Conservation (phyloP, 768 basidiomycete species). For the Rhizopogon roseolus region DNA sequence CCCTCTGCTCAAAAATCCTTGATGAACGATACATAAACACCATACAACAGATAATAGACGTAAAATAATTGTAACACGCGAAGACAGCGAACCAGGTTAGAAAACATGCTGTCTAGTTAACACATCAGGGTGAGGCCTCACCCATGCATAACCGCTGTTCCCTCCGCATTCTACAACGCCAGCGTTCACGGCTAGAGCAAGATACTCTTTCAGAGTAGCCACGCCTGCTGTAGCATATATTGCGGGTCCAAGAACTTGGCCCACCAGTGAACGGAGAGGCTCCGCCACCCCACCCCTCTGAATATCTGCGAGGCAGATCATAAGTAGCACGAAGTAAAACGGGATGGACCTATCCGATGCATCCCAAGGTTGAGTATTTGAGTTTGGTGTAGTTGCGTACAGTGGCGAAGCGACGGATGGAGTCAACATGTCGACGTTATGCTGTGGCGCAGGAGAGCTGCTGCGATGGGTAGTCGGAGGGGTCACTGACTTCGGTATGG, state of each 20-base stretch:
- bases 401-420: not conserved
- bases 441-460: not conserved
- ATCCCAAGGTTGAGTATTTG: not conserved
- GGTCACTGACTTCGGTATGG: not conserved
- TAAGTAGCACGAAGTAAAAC: constrained; percentile 22
- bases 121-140: not conserved
- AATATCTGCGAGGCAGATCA: constrained; percentile 27
- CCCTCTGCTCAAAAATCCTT: constrained; percentile 11
- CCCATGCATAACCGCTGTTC: constrained; percentile 31
- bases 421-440: no score
- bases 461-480: constrained; percentile 3
- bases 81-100: not conserved
- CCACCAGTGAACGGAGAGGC: constrained; percentile 36
- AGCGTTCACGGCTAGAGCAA: constrained; percentile 30
- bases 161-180: constrained; percentile 40
- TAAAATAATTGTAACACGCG: not conserved
- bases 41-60: not conserved
- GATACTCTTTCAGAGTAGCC: constrained; percentile 37
- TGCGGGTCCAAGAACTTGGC: constrained; percentile 22
- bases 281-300: constrained; percentile 26
- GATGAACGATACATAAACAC: constrained; percentile 8
- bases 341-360: constrained; percentile 1
- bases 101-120: not conserved
- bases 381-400: no score
- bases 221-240: constrained; percentile 38